Percentiles rank a stretch among this genome's conserved stretches.
phyloP scores from a whole-genome alignment of 2,329 filamentous ascomycete species.

The Drechslera avenae region DNA sequence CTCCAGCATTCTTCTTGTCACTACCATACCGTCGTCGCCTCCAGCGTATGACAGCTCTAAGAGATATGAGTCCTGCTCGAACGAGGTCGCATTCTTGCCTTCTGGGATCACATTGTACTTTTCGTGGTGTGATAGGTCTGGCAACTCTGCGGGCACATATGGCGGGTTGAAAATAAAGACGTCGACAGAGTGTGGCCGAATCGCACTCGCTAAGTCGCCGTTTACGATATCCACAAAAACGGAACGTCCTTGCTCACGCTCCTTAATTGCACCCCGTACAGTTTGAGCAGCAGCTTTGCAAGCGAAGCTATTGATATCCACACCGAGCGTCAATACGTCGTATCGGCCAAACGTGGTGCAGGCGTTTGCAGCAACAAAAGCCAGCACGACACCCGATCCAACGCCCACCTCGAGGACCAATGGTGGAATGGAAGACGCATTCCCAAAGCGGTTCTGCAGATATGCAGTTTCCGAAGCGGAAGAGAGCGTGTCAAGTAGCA shows the following conservation, averaged over 20 bases:
- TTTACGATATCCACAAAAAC: conserved; percentile 69
- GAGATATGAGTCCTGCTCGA: conserved; percentile 81
- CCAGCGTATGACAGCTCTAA: conserved; percentile 88
- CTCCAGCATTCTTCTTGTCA: conserved; percentile 77
- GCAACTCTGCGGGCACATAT: conserved; percentile 87
- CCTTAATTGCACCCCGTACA: conserved; percentile 57
- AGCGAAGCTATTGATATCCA: conserved; percentile 86
- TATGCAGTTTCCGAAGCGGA: conserved; percentile 70
- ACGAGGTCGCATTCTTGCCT: conserved; percentile 50
- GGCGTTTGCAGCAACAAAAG: conserved; percentile 81
- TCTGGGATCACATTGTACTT: conserved; percentile 35
- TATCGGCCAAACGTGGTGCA: conserved; percentile 71
- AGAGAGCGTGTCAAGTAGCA: conserved; percentile 90
- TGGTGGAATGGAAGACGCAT: conserved; percentile 37
- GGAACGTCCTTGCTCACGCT: conserved; percentile 29
- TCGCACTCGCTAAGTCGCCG: conserved; percentile 70
- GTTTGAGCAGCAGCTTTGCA: conserved; percentile 77
- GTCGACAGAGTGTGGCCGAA: conserved; percentile 69
- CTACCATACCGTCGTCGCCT: conserved; percentile 90
- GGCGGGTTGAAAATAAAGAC: conserved; percentile 95
- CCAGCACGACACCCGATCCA: conserved; percentile 92
- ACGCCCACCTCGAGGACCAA: conserved; percentile 85
- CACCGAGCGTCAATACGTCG: conserved; percentile 72
- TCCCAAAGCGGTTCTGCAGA: conserved; percentile 67
- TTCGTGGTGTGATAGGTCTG: conserved; percentile 55